These are phyloP conservation scores for Tremella mesenterica DNA, from an alignment of 768 basidiomycete genomes.

Conservation along the genomic window DNA sequence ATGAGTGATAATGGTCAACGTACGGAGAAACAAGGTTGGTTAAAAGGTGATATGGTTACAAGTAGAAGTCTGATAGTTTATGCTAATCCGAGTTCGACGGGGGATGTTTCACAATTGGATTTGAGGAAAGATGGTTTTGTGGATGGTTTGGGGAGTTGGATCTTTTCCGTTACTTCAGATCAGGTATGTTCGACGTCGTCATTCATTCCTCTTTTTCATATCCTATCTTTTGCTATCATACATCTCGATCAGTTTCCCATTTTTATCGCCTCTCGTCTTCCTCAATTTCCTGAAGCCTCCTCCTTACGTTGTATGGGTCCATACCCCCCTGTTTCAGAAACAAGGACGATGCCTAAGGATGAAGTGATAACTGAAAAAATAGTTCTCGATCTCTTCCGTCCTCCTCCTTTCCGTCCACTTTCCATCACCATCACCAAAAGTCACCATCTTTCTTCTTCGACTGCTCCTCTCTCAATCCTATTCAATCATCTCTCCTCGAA, in stretches of 20 bases:
- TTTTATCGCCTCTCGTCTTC: not conserved
- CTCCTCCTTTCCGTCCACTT: constrained; percentile 20
- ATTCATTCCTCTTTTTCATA: not conserved
- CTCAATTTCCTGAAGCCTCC: not conserved
- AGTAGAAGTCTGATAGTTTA: constrained; percentile 28
- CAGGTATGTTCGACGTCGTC: constrained; percentile 26
- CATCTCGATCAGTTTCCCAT: not conserved
- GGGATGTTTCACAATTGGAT: constrained; percentile 24
- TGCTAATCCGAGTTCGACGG: constrained; percentile 28
- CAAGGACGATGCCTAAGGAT: too few species aligned
- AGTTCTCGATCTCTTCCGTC: constrained; percentile 38
- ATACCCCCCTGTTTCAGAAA: too few species aligned
- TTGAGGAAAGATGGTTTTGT: constrained; percentile 35
- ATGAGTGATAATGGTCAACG: constrained; percentile 15
- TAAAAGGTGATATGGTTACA: constrained; percentile 32
- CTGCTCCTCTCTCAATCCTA: constrained; percentile 33
- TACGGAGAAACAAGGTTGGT: constrained; percentile 22
- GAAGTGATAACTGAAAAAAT: too few species aligned
- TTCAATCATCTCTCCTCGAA: constrained; percentile 27
- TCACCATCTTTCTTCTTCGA: constrained; percentile 39
- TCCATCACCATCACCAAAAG: constrained; percentile 25
- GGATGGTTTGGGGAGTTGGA: constrained; percentile 25
- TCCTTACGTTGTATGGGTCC: not conserved
- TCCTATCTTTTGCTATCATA: too few species aligned
- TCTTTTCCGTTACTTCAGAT: constrained; percentile 24